Evolutionary conservation across 2,329 filamentous ascomycete genomes (phyloP), one percentile per base, ranked within the genome.

Genomic region (Chrysoporthe austroafricana): DNA sequence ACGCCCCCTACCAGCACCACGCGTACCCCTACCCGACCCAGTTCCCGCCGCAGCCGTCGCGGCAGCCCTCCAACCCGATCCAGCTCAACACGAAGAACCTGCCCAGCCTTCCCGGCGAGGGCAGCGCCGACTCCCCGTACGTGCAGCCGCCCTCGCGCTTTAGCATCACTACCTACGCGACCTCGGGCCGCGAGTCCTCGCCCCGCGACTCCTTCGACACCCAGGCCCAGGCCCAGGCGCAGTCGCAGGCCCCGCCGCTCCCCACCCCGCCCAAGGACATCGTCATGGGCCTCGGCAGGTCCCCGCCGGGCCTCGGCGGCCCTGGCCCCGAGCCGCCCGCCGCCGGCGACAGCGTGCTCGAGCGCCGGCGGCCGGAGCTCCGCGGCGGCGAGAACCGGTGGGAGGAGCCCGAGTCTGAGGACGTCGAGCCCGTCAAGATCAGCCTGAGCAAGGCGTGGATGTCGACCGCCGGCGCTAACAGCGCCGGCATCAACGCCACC

Each of bases 161-260:
- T 76, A 91, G 88, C 77, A 80, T 86, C 70, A 89, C 86, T 8
- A 90, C 88, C 1, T 88, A 86, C 73, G 83, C 85, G 34, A 86
- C 87, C 1, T 84, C 86, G 5, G 77, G 82, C 57, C 77, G 77
- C 43, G 76, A 78, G 14, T 80, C 78, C 21, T 82, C 77, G 56
- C 81, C 78, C 64, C 80, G 77, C 61, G 72, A 76, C 43, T 79
- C 79, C 43, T 70, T 76, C 21, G 32, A 69, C 54, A 63, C 73
- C 76, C 76, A 77, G 57, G 75, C 50, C 16, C 26, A 54, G 11
- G 26, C 26, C 11, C 50, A 77, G 57, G 75, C 50, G 32, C 26
- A 54, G 11, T 11, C 26, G 11, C 50, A 7, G 36, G 36, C 74
- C 11, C 77, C 81, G 5, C 77, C 80, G 8, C 73, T 79, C 48